Base-by-base conservation (phyloP, 2,329 filamentous ascomycete genomes). In the Phialemonium atrogriseum region DNA sequence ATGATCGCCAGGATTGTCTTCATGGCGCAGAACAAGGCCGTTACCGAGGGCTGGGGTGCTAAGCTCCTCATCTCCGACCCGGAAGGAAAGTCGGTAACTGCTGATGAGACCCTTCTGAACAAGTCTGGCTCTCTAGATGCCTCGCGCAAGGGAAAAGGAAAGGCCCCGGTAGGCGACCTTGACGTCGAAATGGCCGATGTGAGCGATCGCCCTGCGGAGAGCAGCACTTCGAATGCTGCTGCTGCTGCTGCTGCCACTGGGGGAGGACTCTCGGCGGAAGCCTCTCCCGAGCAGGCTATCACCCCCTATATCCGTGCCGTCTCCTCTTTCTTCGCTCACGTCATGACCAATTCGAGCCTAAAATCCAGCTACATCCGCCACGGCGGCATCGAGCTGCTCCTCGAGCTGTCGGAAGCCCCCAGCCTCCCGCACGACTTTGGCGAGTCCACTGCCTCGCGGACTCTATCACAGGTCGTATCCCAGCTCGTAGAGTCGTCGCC, bases 1-100 rank as follows among this genome's bases (percentile, higher is more conserved):
- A 94, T 96, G 85, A 76, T 94, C 38, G 80, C 80, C 20, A 77
- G 86, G 32, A 81, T 98, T 21, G 75, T 78, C 24, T 70, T 82
- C 41, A 62, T 95, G 15, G 86, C 82, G 42, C 73, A 75, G 30
- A 66, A 69, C 24, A 83, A 85, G 51, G 80, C 85, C 3, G 70
- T 69, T 47, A 68, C 72, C 24, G 66, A 74, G 32, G 80, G 80
- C 17, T 79, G 83, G 60, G 91, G 91, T 30, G 77, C 83, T 1
- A 93, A 88, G 48, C 66, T 98, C 12, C 79, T 83, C 63, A 63
- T 76, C 12, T 65, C 72, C 26, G 68, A 73, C 39, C 54, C 68
- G 3, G 58, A 73, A 26, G 78, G 75, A 16, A 73, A 73, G 36
- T 58, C 72, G 5, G 55, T 74, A 7, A 65, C 80, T 34, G 73